Conservation (phyloP, 768 basidiomycete species). For the Clathrus columnatus region DNA sequence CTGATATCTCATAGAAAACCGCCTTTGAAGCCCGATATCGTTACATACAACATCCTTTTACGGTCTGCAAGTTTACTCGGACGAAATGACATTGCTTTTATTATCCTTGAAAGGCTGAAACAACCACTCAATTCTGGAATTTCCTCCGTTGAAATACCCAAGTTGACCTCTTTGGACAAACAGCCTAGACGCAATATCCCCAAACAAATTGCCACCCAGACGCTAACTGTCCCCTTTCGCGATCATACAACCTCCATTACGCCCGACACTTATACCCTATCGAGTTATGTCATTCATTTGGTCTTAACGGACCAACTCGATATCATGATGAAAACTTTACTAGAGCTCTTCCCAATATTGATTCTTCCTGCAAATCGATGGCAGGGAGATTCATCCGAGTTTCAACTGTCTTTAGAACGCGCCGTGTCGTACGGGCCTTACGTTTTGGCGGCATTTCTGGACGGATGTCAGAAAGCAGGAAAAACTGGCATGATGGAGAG, state of each 20-base stretch:
- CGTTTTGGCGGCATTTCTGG: conserved; percentile 50
- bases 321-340: conserved; percentile 39
- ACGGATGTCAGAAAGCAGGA: conserved; percentile 50
- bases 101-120: conserved; percentile 29
- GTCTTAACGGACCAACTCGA: conserved; percentile 39
- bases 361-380: neutral
- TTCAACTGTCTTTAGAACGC: conserved; percentile 25
- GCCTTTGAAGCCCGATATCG: conserved; percentile 35
- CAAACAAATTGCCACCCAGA: conserved; percentile 9
- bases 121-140: neutral
- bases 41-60: conserved; percentile 52
- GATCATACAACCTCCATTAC: conserved; percentile 13
- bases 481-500: conserved; percentile 47
- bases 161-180: neutral
- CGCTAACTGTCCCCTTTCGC: conserved; percentile 9
- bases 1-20: conserved; percentile 39
- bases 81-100: conserved; percentile 32
- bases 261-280: conserved; percentile 40
- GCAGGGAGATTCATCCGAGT: neutral
- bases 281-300: conserved; percentile 44
- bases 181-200: neutral
- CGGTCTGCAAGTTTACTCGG: conserved; percentile 46
- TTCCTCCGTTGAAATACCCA: neutral
- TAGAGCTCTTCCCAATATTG: conserved; percentile 41
- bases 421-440: conserved; percentile 48